Conservation (phyloP, 768 basidiomycete genomes). For the Pulveroboletus frians region DNA sequence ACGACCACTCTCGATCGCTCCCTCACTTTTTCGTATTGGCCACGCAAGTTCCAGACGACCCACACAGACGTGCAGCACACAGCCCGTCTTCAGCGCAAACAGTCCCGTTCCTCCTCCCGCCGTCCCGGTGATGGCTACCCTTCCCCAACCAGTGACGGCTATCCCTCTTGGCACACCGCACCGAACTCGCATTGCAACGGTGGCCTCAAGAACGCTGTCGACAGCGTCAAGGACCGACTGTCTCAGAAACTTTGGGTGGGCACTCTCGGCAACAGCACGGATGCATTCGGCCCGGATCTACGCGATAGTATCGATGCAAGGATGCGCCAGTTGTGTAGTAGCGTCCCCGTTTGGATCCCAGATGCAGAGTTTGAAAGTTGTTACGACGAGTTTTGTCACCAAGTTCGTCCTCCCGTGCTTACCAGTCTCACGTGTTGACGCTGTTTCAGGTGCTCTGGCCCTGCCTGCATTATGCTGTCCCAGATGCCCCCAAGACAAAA, state of each 20-base stretch:
- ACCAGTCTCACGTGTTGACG: constrained; percentile 17
- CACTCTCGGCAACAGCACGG: constrained; percentile 68
- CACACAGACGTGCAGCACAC: constrained; percentile 37
- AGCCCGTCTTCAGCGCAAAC: constrained; percentile 44
- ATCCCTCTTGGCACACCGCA: constrained; percentile 41
- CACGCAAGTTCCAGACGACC: constrained; percentile 48
- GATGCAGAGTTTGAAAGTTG: constrained; percentile 72
- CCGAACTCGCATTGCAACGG: constrained; percentile 77
- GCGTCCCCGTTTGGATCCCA: constrained; percentile 72
- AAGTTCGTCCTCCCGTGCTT: constrained; percentile 37
- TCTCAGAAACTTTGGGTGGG: constrained; percentile 60
- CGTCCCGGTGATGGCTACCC: constrained; percentile 33
- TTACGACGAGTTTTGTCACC: constrained; percentile 87
- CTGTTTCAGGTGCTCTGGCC: constrained; percentile 68
- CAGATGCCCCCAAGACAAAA: constrained; percentile 83
- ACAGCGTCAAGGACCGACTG: constrained; percentile 54
- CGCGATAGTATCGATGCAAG: constrained; percentile 51
- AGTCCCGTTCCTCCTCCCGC: constrained; percentile 49
- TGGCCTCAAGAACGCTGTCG: constrained; percentile 77
- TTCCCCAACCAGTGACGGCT: constrained; percentile 24
- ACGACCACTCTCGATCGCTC: constrained; percentile 21
- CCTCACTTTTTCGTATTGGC: constrained; percentile 20
- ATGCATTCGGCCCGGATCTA: constrained; percentile 53
- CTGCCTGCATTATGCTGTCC: constrained; percentile 79
- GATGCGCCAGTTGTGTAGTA: constrained; percentile 37